phyloP scores from a whole-genome alignment of 352 stramenopile genomes.

The Phytophthora sp. region DNA sequence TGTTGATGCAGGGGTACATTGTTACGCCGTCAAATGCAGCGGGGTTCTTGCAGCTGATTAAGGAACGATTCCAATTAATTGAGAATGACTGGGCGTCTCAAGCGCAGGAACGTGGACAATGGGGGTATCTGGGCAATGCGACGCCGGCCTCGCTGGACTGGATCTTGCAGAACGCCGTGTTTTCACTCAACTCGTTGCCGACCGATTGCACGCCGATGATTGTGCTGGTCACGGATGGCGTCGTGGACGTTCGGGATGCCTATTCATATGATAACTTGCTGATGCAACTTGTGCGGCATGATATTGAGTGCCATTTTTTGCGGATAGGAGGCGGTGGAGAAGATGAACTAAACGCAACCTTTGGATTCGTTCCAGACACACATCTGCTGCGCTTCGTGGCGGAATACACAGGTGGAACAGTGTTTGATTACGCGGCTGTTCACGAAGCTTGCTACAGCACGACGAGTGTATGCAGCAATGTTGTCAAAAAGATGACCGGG shows the following conservation, averaged over 20 bases:
- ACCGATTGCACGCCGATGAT: conserved; percentile 77
- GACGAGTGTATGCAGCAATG: conserved; percentile 35
- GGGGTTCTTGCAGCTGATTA: conserved; percentile 69
- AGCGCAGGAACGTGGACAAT: conserved; percentile 39
- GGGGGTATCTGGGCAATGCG: conserved; percentile 33
- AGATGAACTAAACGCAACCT: conserved; percentile 70
- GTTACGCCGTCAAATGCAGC: conserved; percentile 65
- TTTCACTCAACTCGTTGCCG: conserved; percentile 87
- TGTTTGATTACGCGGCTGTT: conserved; percentile 72
- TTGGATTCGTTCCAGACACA: conserved; percentile 86
- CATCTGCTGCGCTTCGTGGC: conserved; percentile 82
- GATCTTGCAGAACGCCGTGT: conserved; percentile 87
- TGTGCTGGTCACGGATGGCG: conserved; percentile 85
- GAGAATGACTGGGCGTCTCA: conserved; percentile 81
- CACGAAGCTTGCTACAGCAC: conserved; percentile 58
- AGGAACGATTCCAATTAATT: conserved; percentile 77
- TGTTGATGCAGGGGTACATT: conserved; percentile 85
- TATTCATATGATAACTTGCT: conserved; percentile 88
- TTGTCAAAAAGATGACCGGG: conserved; percentile 59
- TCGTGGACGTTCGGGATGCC: conserved; percentile 78
- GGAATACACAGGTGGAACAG: conserved; percentile 64
- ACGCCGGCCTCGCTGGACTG: conserved; percentile 68
- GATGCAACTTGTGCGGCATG: conserved; percentile 90
- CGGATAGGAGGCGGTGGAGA: conserved; percentile 60
- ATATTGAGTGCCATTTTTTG: conserved; percentile 88